Conservation (phyloP, 148 eudicot genomes). For the Rhododendron henanense region DNA sequence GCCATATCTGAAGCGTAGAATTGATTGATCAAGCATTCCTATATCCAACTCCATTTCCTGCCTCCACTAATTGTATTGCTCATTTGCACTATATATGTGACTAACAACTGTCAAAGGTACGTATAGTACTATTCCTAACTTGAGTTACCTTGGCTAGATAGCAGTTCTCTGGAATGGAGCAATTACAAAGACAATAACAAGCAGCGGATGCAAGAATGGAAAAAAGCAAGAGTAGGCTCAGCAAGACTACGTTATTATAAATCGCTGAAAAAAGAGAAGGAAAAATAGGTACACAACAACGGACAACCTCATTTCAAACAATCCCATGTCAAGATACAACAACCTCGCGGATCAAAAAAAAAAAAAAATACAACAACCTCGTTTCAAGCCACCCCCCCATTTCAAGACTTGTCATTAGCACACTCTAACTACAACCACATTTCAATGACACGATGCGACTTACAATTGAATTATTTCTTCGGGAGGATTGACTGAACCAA, state of each 20-base stretch:
- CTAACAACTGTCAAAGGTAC: background rate
- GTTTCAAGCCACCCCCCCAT: background rate
- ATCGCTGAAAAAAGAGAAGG: background rate
- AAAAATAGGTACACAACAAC: background rate
- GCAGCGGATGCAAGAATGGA: conserved; percentile 2
- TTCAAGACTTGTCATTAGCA: background rate
- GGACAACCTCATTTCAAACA: background rate
- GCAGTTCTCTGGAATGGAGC: background rate
- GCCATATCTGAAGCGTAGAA: background rate
- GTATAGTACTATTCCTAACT: background rate
- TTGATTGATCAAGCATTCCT: background rate
- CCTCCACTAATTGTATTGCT: background rate
- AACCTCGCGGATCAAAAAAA: background rate
- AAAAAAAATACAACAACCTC: background rate
- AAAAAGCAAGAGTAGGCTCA: background rate
- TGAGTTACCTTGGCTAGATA: background rate
- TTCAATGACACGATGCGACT: background rate
- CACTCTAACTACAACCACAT: background rate
- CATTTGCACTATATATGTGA: background rate
- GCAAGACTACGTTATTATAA: background rate
- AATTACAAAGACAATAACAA: background rate
- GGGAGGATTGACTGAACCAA: conserved; percentile 49
- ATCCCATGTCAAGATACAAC: background rate
- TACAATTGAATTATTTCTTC: conserved; percentile 39
- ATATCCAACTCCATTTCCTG: background rate